Evolutionary conservation across 2,329 filamentous ascomycete genomes (phyloP).

Genomic region (Tolypocladium inflatum): DNA sequence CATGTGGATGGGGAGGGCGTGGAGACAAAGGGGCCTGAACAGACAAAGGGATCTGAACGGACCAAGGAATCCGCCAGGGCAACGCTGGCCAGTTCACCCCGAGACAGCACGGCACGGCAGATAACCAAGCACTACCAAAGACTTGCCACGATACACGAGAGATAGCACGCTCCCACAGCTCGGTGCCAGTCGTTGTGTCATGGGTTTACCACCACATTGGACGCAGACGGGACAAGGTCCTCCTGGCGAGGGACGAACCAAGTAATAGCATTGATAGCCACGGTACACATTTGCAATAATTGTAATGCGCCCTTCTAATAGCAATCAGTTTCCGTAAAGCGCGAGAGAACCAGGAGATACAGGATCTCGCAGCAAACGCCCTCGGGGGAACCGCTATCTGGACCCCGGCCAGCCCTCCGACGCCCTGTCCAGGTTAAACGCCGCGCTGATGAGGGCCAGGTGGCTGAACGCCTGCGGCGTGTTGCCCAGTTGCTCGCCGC

Average conservation of each 20-base stretch:
- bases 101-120: neutral
- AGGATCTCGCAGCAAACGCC: neutral
- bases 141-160: neutral
- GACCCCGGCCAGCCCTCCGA: slow-evolving; percentile 12
- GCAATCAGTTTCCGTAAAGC: neutral
- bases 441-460: slow-evolving; percentile 64
- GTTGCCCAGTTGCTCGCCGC: slow-evolving; percentile 70
- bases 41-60: neutral
- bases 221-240: too few relatives aligned
- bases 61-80: neutral
- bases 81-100: neutral
- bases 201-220: too few relatives aligned
- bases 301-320: neutral
- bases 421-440: slow-evolving; percentile 61
- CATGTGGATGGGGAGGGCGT: neutral
- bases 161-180: too few relatives aligned
- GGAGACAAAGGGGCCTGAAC: neutral
- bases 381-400: neutral
- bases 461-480: slow-evolving; percentile 75
- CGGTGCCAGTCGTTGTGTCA: too few relatives aligned
- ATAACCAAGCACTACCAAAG: neutral
- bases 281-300: neutral
- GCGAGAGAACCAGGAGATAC: neutral
- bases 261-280: too few relatives aligned
- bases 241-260: too few relatives aligned